Conservation (phyloP, 2,329 filamentous ascomycete genomes). For the Ilyonectria sp. region DNA sequence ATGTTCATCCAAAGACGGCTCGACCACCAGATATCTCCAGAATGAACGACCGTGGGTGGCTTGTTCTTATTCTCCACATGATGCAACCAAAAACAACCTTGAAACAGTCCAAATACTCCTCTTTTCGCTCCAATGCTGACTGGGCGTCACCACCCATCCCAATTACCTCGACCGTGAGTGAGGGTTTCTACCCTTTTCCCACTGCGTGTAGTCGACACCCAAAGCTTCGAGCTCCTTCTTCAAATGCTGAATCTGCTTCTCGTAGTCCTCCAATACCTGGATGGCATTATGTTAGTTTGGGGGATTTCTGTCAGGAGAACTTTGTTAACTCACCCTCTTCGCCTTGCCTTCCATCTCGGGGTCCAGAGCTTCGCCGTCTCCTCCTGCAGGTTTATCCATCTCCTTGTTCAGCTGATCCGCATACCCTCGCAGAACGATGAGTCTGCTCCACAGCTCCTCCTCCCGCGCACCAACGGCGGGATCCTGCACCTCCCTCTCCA, state of each 20-base stretch:
- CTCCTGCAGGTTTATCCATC: conserved; percentile 76
- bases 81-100: conserved; percentile 25
- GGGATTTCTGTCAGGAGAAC: neutral
- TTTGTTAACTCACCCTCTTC: conserved; percentile 74
- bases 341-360: conserved; percentile 80
- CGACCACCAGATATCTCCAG: neutral
- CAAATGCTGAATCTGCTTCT: conserved; percentile 83
- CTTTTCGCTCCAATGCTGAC: conserved; percentile 30
- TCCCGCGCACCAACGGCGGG: conserved; percentile 82
- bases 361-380: conserved; percentile 71
- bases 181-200: conserved; percentile 66
- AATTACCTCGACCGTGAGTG: conserved; percentile 52
- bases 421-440: conserved; percentile 82
- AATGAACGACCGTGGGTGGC: neutral
- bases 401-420: conserved; percentile 81
- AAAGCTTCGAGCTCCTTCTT: conserved; percentile 79
- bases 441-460: conserved; percentile 88
- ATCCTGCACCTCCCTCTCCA: conserved; percentile 81
- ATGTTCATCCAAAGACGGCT: conserved; percentile 22
- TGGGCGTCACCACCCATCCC: conserved; percentile 15
- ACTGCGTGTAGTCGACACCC: conserved; percentile 70
- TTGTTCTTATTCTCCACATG: conserved; percentile 12
- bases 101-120: conserved; percentile 26
- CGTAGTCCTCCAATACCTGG: conserved; percentile 85
- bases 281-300: conserved; percentile 30